Evolutionary conservation across 352 stramenopile genomes (phyloP).

Genomic region (Elongisporangium undulatum): DNA sequence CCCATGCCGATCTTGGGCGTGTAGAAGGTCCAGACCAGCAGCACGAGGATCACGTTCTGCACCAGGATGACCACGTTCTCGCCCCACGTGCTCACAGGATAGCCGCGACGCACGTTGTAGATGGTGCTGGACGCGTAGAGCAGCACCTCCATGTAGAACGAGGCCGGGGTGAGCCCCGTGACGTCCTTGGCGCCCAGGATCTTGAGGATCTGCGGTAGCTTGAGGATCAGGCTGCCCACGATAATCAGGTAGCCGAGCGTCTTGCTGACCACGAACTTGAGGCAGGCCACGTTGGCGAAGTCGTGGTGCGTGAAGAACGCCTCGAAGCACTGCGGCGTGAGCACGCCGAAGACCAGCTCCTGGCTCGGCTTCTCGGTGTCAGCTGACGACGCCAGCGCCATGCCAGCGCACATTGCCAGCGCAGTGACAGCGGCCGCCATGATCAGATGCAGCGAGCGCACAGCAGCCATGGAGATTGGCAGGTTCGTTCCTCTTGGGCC

Average conservation of each 20-base stretch:
- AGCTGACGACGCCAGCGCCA: neutral
- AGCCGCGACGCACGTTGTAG: slow-evolving; percentile 83
- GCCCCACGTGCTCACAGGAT: slow-evolving; percentile 83
- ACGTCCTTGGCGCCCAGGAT: slow-evolving; percentile 77
- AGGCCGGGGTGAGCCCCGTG: slow-evolving; percentile 76
- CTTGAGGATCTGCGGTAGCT: slow-evolving; percentile 89
- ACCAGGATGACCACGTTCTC: slow-evolving; percentile 84
- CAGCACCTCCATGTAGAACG: slow-evolving; percentile 88
- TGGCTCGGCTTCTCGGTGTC: neutral
- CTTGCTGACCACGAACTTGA: slow-evolving; percentile 85
- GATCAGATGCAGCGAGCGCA: neutral
- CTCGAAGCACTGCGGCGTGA: slow-evolving; percentile 76
- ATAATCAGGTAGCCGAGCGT: slow-evolving; percentile 86
- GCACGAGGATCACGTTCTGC: slow-evolving; percentile 81
- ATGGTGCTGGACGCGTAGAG: slow-evolving; percentile 77
- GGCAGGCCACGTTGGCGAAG: slow-evolving; percentile 76
- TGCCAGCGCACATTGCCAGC: neutral
- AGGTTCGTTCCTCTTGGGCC: neutral
- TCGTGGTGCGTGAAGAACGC: slow-evolving; percentile 77
- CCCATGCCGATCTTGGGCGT: slow-evolving; percentile 45
- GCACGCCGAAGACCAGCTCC: slow-evolving; percentile 64
- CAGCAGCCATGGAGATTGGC: neutral
- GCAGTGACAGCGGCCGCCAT: neutral
- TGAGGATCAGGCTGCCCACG: slow-evolving; percentile 78
- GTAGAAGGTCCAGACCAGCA: slow-evolving; percentile 75